These are phyloP conservation scores for Fusarium vanettenii DNA, from an alignment of 2,329 filamentous ascomycete species.

Conservation along the genomic window DNA sequence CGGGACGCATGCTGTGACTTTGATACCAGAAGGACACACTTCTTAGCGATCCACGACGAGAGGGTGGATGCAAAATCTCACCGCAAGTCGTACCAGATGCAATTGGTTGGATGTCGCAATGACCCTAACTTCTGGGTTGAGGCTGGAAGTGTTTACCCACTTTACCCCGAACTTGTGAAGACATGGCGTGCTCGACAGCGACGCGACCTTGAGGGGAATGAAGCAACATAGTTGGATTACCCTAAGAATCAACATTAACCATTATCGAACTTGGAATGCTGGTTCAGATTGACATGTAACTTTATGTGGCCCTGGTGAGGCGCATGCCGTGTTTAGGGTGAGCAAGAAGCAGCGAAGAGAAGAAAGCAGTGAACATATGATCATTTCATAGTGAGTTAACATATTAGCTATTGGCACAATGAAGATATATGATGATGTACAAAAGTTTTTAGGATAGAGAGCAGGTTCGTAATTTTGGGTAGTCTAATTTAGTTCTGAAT, in stretches of 20 bases:
- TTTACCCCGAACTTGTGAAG: not conserved
- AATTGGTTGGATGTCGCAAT: not conserved
- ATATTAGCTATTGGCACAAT: not conserved
- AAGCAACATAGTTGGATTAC: not conserved
- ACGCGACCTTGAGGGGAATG: not conserved
- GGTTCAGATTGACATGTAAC: not conserved
- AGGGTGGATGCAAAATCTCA: not conserved
- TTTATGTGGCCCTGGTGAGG: not conserved
- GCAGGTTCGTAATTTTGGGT: too few species aligned
- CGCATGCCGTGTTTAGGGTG: not conserved
- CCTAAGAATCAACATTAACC: not conserved
- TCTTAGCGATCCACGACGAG: not conserved
- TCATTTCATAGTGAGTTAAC: not conserved
- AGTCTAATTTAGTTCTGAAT: not conserved
- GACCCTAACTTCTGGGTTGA: not conserved
- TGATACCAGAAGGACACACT: too few species aligned
- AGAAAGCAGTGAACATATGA: not conserved
- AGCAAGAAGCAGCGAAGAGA: not conserved
- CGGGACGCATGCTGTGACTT: too few species aligned
- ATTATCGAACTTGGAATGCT: not conserved
- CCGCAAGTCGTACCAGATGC: not conserved
- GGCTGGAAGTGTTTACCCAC: not conserved
- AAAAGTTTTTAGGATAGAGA: fast-evolving
- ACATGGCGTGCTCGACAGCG: not conserved
- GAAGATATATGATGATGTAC: not conserved